Evolutionary conservation across 257 asterid species (phyloP), one percentile per base, ranked within the genome.

Genomic region (Cynanchum wilfordii): DNA sequence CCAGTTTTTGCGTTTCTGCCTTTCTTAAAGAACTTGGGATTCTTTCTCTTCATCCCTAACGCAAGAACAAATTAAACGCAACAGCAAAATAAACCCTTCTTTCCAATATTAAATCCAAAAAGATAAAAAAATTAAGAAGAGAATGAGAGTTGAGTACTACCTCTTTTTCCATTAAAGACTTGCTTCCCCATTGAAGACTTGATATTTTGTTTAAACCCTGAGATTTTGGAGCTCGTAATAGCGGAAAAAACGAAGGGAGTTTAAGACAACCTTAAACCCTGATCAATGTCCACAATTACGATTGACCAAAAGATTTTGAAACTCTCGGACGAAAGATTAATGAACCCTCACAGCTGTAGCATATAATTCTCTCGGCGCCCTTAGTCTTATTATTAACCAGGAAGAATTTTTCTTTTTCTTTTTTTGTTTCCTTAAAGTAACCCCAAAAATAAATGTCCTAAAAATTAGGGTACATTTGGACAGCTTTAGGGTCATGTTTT

Each of bases 1-100:
- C 70, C 56, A 51, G 3, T 66, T 24, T 82, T 79, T 0, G 58
- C 56, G n/a, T 12, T 19, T 76, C 68, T 73, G n/a, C 56, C 56
- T 69, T 58, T 33, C 24, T 63, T 58, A 68, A 68, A 15, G 42
- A 1, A 29, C 24, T 64, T 73, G 49, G 50, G 50, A 64, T 64
- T 36, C 16, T 64, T 11, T 10, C 69, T 64, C 69, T 36, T 64
- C 27, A 36, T 19, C 7, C 69, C 69, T 64, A 36, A 36, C 20
- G 20, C 50, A 36, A 38, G 16, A 36, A 36, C 50, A 36, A 9
- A 19, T 17, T 6, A 36, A 19, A 17, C 4, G 24, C 16, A 17
- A 19, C 12, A 12, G 0, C 36, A 12, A 62, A 16, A 15, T 8
- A 64, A 15, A 15, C 22, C 3, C 13, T 19, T 22, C 10, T 36